Percentiles rank a stretch among this genome's conserved stretches.
phyloP scores from a whole-genome alignment of 345 rosid species.

The Brassica juncea region DNA sequence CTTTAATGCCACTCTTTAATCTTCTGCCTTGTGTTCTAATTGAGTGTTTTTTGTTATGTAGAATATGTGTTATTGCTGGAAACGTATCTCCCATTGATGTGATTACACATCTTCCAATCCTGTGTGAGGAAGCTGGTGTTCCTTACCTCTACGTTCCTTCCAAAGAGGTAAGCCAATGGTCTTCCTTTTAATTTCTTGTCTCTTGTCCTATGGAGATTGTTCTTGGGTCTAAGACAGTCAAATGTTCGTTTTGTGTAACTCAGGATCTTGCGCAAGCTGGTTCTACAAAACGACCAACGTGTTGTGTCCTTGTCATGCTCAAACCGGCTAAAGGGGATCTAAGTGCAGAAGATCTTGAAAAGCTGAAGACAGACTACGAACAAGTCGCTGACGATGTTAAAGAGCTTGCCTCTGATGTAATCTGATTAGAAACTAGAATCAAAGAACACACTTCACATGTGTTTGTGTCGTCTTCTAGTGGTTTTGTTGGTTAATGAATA shows the following conservation, averaged over 20 bases:
- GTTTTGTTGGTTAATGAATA: constrained; percentile 11
- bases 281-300: constrained; percentile 89
- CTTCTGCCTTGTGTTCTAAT: background rate
- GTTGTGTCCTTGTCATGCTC: constrained; percentile 80
- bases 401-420: constrained; percentile 59
- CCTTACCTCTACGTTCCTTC: constrained; percentile 86
- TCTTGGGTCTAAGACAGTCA: background rate
- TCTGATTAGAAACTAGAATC: constrained; percentile 32
- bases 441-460: constrained; percentile 4
- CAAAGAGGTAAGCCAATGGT: constrained; percentile 64
- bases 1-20: background rate
- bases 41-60: constrained; percentile 33
- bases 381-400: constrained; percentile 66
- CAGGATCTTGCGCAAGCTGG: constrained; percentile 98
- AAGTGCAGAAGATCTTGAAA: constrained; percentile 60
- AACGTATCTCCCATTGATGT: constrained; percentile 98
- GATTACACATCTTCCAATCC: constrained; percentile 87
- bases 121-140: constrained; percentile 84
- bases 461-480: background rate
- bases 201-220: background rate
- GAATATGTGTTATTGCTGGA: constrained; percentile 92
- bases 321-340: constrained; percentile 83
- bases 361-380: constrained; percentile 59
- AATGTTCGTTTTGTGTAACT: background rate
- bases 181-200: background rate